Evolutionary conservation across 2,329 filamentous ascomycete species (phyloP), one percentile per base, ranked within the genome.

Genomic region (Talaromyces sp.): DNA sequence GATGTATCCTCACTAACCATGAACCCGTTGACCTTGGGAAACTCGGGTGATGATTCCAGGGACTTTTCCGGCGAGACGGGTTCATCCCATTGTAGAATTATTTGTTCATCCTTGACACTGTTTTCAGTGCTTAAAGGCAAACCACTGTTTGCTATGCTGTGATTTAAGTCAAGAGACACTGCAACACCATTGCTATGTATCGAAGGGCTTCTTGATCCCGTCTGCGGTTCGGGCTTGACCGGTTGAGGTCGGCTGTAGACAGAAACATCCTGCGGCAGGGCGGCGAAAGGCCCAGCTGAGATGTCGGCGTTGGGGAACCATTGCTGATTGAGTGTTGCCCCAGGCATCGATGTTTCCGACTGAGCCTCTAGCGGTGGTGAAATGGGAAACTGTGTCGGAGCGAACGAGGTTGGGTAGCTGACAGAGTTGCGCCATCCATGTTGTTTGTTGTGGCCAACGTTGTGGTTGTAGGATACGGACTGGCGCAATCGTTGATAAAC

Each of bases 141-240:
- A 8, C 77, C 73, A 27, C 75, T 76, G 40, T 70, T 74, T 5
- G 73, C 72, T 6, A 71, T 69, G 5, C 76, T 27, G 54, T 36
- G 74, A 65, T 73, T 77, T 22, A 75, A 73, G 34, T 78, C 76
- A 49, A 76, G 75, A 25, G 74, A 65, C 15, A 70, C 72, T n/a
- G 76, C 29, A 36, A 61, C 67, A 19, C 75, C 13, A 60, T 78
- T 76, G 17, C 74, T 76, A 4, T 76, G 73, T n/a, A 75, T 72
- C 0, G 77, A 78, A 27, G 76, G 77, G 63, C 70, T 77, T 58
- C 77, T 75, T 0, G 77, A 77, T 65, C 74, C 74, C 63, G 72
- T 74, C 31, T 76, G 74, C 17, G 59, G 59, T 45, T 67, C 66
- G 10, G 40, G 17, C 15, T 67, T 65, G 10, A 59, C 63, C 31